Base-by-base conservation (phyloP, 1,284 basidiomycete species). In the Ceratobasidium sp. region DNA sequence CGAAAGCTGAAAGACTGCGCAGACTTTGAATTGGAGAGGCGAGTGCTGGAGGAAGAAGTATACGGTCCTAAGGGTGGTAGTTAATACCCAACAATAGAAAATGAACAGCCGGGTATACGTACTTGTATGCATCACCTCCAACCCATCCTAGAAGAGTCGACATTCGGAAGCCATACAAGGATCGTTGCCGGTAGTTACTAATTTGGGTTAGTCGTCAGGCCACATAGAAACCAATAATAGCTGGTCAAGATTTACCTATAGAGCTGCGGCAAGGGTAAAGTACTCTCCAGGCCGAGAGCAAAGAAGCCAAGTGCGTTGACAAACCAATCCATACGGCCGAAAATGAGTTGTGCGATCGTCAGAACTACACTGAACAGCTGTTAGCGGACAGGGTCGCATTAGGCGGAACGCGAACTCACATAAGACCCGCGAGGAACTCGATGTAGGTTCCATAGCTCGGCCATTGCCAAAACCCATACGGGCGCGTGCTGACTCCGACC, bases 401-500 rank as follows among this genome's bases (percentile, higher is more conserved):
- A 22, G 15, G 15, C 15, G 34, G 22, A 22, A 35, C 29, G 38
- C 5, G 32, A 8, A 78, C 82, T 56, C 73, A 92, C 91, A 92
- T 88, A 72, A 90, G 83, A 12, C 85, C 88, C n/a, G 88, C 87
- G 56, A 95, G 82, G 77, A 92, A 94, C 76, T 94, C 90, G 68
- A 94, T 81, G 76, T 95, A 90, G 74, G 90, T 71, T 1, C 84
- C 79, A 76, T 92, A 94, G 15, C 82, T 85, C 49, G 82, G 79
- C 92, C 92, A 95, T 75, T 94, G 90, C 92, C 92, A 95, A 78
- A 94, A 94, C 7, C 86, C 83, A 70, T 90, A 81, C 0, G 87
- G 90, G 42, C 93, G 83, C n/a, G 82, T 78, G 2, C 89, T 90
- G 3, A 80, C 77, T 38, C 85, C 83, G 12, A 87, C 75, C 68